phyloP scores from a whole-genome alignment of 2,329 filamentous ascomycete species.

The Epichloe festucae region DNA sequence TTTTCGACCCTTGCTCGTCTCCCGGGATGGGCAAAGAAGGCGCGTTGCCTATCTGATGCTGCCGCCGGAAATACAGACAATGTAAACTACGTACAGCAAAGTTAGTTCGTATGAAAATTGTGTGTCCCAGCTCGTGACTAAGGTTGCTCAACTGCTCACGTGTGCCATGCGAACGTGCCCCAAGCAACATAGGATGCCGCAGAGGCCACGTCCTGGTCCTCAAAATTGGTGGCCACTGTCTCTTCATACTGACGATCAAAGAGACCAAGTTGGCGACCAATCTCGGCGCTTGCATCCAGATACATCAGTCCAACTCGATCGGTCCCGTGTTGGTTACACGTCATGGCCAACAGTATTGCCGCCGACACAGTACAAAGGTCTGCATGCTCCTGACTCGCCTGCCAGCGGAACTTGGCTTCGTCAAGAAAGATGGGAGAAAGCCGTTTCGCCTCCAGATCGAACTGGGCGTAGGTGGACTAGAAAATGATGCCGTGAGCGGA shows the following conservation, averaged over 20 bases:
- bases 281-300: not conserved
- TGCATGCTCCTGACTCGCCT: not conserved
- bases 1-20: not conserved
- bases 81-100: not conserved
- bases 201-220: not conserved
- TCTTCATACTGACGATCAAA: not conserved
- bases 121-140: not conserved
- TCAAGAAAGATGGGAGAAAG: not conserved
- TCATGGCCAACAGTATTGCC: not conserved
- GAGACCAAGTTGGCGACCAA: not conserved
- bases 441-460: not conserved
- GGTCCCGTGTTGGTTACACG: not conserved
- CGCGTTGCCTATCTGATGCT: not conserved
- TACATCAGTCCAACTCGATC: not conserved
- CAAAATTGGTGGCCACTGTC: not conserved
- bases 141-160: not conserved
- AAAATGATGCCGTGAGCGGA: not conserved
- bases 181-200: not conserved
- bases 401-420: not conserved
- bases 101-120: not conserved
- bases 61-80: not conserved
- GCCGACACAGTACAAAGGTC: not conserved
- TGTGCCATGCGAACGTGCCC: not conserved
- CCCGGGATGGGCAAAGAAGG: not conserved
- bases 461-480: not conserved